A percentile compares a stretch with the other conserved stretches of the same genome.
Evolutionary conservation across 1,284 basidiomycete species (phyloP).

Genomic region (Ganoderma leucocontextum): DNA sequence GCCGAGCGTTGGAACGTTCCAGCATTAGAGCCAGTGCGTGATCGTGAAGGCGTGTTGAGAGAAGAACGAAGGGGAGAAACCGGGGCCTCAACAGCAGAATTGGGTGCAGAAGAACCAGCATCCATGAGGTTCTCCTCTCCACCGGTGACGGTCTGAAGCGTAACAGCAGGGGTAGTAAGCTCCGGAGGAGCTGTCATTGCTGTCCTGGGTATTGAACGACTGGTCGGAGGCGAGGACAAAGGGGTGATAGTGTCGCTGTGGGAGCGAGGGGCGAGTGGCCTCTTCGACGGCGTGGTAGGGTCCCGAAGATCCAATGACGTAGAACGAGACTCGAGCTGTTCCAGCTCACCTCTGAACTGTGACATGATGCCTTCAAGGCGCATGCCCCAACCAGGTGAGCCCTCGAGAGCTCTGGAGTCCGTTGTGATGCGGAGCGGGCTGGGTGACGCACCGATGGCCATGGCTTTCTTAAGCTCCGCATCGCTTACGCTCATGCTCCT

Average conservation of each 20-base stretch:
- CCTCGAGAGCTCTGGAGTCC: constrained; percentile 43
- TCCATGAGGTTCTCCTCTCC: constrained; percentile 35
- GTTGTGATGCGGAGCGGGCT: constrained; percentile 43
- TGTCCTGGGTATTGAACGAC: constrained; percentile 36
- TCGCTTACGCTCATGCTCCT: constrained; percentile 81
- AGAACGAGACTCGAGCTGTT: constrained; percentile 65
- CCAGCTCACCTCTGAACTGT: constrained; percentile 75
- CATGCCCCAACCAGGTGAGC: constrained; percentile 52
- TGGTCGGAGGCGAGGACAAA: constrained; percentile 25
- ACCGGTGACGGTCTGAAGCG: constrained; percentile 35
- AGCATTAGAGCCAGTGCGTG: constrained; percentile 48
- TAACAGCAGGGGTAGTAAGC: constrained; percentile 37
- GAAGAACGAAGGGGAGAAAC: constrained; percentile 66
- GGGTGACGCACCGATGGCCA: constrained; percentile 46
- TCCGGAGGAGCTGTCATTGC: constrained; percentile 35
- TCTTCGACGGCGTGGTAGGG: constrained; percentile 63
- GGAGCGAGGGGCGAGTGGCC: constrained; percentile 42
- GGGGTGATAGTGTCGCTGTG: constrained; percentile 38
- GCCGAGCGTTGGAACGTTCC: constrained; percentile 26
- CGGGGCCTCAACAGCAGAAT: constrained; percentile 39
- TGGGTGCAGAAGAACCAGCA: constrained; percentile 31
- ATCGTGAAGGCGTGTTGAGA: constrained; percentile 51
- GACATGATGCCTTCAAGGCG: constrained; percentile 68
- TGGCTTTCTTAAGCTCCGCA: constrained; percentile 62
- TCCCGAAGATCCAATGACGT: constrained; percentile 67